Conservation (phyloP, 495 filamentous ascomycete genomes). For the Barbatosphaeria neglecta region DNA sequence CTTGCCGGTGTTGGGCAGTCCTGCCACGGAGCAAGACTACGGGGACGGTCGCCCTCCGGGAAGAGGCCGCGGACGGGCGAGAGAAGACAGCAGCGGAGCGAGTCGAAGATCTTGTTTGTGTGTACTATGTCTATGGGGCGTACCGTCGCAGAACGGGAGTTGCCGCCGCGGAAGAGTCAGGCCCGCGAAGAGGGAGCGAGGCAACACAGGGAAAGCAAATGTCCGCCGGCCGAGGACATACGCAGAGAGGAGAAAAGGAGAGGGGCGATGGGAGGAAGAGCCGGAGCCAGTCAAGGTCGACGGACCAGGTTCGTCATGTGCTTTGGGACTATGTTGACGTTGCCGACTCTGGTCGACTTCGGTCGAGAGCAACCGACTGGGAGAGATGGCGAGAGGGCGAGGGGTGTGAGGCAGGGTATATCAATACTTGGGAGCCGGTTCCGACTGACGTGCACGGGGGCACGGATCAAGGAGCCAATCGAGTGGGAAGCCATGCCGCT, state of each 20-base stretch:
- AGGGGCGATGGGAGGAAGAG: neutral
- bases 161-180: neutral
- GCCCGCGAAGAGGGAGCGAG: neutral
- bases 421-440: constrained; percentile 8
- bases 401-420: constrained; percentile 8
- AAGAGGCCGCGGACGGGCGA: neutral
- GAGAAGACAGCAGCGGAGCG: neutral
- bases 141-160: neutral
- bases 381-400: constrained; percentile 1
- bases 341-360: neutral
- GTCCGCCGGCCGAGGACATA: constrained; percentile 1
- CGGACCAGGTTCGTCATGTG: constrained; percentile 3
- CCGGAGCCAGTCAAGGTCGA: neutral
- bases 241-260: neutral
- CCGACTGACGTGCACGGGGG: constrained; percentile 4
- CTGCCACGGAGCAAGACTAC: constrained; percentile 1
- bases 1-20: constrained; percentile 6
- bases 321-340: constrained; percentile 1
- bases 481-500: constrained; percentile 7
- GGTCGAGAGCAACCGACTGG: constrained; percentile 1
- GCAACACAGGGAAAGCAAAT: constrained; percentile 5
- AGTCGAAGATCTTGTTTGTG: neutral
- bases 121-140: neutral
- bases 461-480: constrained; percentile 13
- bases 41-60: neutral